Percentiles rank a stretch among this genome's conserved stretches.
Evolutionary conservation across 495 filamentous ascomycete species (phyloP).

Genomic region (Trichoderma parareesei): DNA sequence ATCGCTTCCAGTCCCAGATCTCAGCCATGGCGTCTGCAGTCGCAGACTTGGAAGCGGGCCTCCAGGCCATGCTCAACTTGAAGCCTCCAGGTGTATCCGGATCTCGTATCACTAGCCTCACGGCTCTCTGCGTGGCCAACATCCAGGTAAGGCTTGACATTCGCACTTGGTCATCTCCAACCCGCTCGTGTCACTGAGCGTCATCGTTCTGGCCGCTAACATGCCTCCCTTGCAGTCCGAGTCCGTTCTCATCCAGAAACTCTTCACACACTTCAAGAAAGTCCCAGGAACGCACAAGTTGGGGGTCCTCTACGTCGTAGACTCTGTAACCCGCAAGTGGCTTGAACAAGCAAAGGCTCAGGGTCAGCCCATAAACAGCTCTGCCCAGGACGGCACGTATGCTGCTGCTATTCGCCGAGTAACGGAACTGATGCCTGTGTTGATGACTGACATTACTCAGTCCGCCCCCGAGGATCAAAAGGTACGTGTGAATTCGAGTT

Average conservation of each 20-base stretch:
- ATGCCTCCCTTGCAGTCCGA: constrained; percentile 62
- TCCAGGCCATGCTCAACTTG: constrained; percentile 83
- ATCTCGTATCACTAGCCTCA: constrained; percentile 80
- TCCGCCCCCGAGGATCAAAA: constrained; percentile 91
- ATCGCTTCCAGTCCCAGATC: not conserved
- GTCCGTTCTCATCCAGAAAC: constrained; percentile 88
- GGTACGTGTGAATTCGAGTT: constrained; percentile 59
- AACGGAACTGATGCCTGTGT: constrained; percentile 79
- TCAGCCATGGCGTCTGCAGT: constrained; percentile 66
- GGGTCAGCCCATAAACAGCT: constrained; percentile 68
- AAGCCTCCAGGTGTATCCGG: constrained; percentile 93
- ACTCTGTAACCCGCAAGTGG: constrained; percentile 98
- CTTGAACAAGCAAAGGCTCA: constrained; percentile 85
- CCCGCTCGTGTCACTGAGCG: not conserved
- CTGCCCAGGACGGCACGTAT: constrained; percentile 81
- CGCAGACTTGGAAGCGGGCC: constrained; percentile 80
- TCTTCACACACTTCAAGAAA: constrained; percentile 96
- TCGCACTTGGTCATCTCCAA: constrained; percentile 12
- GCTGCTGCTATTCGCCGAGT: constrained; percentile 95
- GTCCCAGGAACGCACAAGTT: constrained; percentile 91
- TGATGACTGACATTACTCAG: constrained; percentile 94
- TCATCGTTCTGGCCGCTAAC: not conserved
- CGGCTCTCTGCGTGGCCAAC: constrained; percentile 74
- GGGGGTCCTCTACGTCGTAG: constrained; percentile 99
- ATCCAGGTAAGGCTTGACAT: constrained; percentile 68